These are phyloP conservation scores for Botrytis medusae DNA, from an alignment of 2,329 filamentous ascomycete species.

Conservation along the genomic window DNA sequence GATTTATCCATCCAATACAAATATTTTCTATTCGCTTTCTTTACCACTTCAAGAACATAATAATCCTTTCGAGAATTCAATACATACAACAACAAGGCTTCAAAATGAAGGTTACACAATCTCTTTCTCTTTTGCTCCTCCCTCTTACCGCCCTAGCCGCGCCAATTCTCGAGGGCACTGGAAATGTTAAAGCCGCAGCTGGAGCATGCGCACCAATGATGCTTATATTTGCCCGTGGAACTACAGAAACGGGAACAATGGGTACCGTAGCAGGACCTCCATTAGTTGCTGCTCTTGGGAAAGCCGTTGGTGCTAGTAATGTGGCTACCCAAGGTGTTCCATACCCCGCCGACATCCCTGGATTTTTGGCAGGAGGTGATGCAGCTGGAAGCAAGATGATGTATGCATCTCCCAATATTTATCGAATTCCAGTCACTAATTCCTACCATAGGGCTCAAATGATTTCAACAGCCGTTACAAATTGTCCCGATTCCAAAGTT, in stretches of 20 bases:
- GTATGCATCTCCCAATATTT: slow-evolving; percentile 27
- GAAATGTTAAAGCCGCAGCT: slow-evolving; percentile 4
- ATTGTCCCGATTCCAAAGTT: slow-evolving; percentile 30
- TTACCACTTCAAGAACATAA: neutral
- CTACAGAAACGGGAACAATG: slow-evolving; percentile 28
- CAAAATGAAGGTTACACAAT: slow-evolving; percentile 1
- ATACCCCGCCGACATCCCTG: slow-evolving; percentile 49
- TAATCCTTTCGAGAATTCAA: neutral
- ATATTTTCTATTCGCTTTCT: neutral
- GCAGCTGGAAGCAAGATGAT: slow-evolving; percentile 46
- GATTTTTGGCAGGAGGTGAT: slow-evolving; percentile 50
- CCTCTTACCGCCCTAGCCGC: slow-evolving; percentile 3
- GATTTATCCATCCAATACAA: neutral
- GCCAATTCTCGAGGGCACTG: neutral
- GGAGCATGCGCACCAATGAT: slow-evolving; percentile 32
- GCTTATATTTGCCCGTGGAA: slow-evolving; percentile 35
- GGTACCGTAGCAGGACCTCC: slow-evolving; percentile 35
- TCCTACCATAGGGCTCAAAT: slow-evolving; percentile 25
- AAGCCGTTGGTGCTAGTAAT: slow-evolving; percentile 43
- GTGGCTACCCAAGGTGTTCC: slow-evolving; percentile 54
- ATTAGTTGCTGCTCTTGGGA: slow-evolving; percentile 33
- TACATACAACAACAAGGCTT: neutral
- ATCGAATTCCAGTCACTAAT: neutral
- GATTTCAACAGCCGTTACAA: slow-evolving; percentile 25
- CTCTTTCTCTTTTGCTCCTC: slow-evolving; percentile 1